Conservation (phyloP, 2,329 filamentous ascomycete genomes). For the Xylaria sp. region DNA sequence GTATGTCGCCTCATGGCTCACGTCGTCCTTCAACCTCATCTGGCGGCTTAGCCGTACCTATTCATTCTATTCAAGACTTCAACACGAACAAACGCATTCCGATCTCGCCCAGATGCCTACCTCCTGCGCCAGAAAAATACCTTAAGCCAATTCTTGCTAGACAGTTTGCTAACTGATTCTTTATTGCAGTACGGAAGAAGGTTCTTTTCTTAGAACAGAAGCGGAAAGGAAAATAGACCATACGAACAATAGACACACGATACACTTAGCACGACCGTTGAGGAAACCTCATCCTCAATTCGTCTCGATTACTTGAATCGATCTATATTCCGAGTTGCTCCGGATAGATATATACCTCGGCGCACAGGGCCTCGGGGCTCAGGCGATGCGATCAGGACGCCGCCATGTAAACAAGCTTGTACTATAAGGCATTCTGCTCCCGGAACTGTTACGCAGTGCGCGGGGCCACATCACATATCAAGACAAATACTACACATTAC, state of each 20-base stretch:
- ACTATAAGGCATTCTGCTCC: slow-evolving; percentile 32
- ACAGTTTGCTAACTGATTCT: slow-evolving; percentile 12
- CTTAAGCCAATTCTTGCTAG: not conserved
- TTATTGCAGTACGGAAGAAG: slow-evolving; percentile 81
- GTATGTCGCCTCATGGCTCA: slow-evolving; percentile 61
- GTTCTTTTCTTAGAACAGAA: slow-evolving; percentile 96
- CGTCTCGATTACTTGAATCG: slow-evolving; percentile 7
- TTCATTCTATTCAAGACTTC: not conserved
- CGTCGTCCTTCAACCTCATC: not conserved
- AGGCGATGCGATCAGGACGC: slow-evolving; percentile 11
- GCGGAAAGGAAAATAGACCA: slow-evolving; percentile 72
- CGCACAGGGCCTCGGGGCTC: not conserved
- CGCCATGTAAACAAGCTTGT: slow-evolving; percentile 37
- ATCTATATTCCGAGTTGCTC: slow-evolving; percentile 11
- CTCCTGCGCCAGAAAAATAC: not conserved
- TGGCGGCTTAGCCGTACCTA: not conserved
- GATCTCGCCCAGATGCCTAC: not conserved
- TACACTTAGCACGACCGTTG: slow-evolving; percentile 29
- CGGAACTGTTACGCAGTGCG: slow-evolving; percentile 11
- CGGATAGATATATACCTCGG: not conserved
- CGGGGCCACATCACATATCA: slow-evolving; percentile 17
- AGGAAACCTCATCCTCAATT: slow-evolving; percentile 19
- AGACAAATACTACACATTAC: slow-evolving; percentile 20
- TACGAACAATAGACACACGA: slow-evolving; percentile 25
- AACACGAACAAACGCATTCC: not conserved